Evolutionary conservation across 2,329 filamentous ascomycete species (phyloP).

Genomic region (Penicillium sp.): DNA sequence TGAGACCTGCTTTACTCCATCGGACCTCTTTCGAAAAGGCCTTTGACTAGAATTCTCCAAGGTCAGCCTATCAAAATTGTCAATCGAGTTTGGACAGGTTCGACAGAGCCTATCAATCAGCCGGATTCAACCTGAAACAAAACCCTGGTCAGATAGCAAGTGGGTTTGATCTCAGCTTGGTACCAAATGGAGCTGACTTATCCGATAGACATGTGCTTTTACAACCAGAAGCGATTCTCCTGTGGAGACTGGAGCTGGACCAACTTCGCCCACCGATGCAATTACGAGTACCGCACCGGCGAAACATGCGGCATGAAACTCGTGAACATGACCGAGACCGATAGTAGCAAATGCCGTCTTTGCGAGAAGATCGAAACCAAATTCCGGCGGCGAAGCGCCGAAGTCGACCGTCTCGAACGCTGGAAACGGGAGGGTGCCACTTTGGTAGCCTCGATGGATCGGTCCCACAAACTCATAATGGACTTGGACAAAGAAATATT

Average conservation of each 20-base stretch:
- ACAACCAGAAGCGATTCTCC: constrained; percentile 79
- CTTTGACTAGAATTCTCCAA: constrained; percentile 24
- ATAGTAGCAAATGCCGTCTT: constrained; percentile 69
- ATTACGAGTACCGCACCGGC: constrained; percentile 90
- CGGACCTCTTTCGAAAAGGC: constrained; percentile 4
- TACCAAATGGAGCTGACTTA: constrained; percentile 28
- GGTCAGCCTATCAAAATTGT: constrained; percentile 36
- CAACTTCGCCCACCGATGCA: constrained; percentile 87
- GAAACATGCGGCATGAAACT: constrained; percentile 95
- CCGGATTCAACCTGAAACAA: constrained; percentile 34
- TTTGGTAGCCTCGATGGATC: constrained; percentile 60
- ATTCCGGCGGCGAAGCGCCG: constrained; percentile 69
- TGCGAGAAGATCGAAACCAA: constrained; percentile 91
- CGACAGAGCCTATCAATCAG: constrained; percentile 33
- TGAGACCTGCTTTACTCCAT: constrained; percentile 24
- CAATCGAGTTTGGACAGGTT: constrained; percentile 24
- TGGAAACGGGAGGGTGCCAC: constrained; percentile 70
- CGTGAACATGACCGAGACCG: constrained; percentile 69
- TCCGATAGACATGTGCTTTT: constrained; percentile 79
- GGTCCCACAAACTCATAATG: constrained; percentile 70
- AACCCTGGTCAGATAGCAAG: constrained; percentile 28
- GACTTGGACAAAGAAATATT: constrained; percentile 67
- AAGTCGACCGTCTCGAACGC: constrained; percentile 69
- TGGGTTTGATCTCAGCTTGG: constrained; percentile 31
- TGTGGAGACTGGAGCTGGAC: constrained; percentile 96